phyloP scores from a whole-genome alignment of 345 rosid genomes.

The Aegle marmelos region DNA sequence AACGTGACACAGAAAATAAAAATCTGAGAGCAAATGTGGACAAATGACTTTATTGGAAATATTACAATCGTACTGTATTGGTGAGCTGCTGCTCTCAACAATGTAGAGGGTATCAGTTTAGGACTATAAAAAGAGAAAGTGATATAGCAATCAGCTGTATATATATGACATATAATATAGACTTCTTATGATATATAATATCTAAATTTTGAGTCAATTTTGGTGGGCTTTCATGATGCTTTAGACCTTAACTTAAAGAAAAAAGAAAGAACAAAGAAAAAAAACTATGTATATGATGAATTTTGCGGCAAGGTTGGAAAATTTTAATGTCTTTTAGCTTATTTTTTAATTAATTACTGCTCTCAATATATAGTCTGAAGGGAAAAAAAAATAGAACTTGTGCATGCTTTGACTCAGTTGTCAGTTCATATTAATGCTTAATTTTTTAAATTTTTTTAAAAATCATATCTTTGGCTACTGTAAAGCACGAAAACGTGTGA shows the following conservation, averaged over 20 bases:
- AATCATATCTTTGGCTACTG: not conserved
- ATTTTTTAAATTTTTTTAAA: too few species aligned
- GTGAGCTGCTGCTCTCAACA: too few species aligned
- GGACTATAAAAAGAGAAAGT: not conserved
- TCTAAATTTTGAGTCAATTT: conserved; percentile 2
- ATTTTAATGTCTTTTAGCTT: not conserved
- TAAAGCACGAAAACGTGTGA: not conserved
- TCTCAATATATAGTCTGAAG: too few species aligned
- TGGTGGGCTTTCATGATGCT: not conserved
- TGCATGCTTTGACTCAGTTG: not conserved
- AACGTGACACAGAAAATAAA: not conserved
- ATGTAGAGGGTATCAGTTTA: too few species aligned
- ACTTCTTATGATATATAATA: not conserved
- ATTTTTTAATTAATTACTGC: not conserved
- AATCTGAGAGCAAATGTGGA: not conserved
- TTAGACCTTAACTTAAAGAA: not conserved
- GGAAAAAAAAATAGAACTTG: not conserved
- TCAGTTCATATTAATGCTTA: not conserved
- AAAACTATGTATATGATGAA: not conserved
- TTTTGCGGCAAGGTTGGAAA: not conserved
- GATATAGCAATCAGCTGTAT: not conserved
- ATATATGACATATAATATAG: not conserved
- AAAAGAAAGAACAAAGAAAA: too few species aligned
- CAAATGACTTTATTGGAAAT: not conserved
- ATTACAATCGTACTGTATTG: not conserved